Evolutionary conservation across 73 alveolate genomes (phyloP).

Genomic region (Strombidium stylifer): DNA sequence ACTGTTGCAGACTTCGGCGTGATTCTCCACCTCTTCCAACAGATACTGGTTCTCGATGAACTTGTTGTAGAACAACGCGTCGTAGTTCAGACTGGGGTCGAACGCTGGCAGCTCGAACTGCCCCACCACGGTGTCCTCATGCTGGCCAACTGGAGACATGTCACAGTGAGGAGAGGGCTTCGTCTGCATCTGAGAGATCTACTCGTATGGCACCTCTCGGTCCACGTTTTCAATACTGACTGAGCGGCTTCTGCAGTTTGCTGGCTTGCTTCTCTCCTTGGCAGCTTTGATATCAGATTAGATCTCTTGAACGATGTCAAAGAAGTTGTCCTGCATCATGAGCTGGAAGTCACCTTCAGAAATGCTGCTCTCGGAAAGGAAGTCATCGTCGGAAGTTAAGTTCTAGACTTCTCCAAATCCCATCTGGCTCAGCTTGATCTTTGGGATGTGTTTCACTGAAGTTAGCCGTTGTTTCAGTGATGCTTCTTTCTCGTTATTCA

Average conservation of each 20-base stretch:
- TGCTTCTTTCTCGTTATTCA: too few species aligned
- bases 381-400: too few species aligned
- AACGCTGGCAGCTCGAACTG: slow-evolving; percentile 29
- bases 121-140: background rate
- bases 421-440: too few species aligned
- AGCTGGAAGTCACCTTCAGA: background rate
- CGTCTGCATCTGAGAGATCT: background rate
- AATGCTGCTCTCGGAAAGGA: background rate
- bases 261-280: background rate
- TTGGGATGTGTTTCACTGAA: too few species aligned
- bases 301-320: background rate
- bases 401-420: too few species aligned
- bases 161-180: background rate
- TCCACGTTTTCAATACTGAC: background rate
- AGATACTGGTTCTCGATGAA: slow-evolving; percentile 38
- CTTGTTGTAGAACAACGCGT: slow-evolving; percentile 41
- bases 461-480: too few species aligned
- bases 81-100: slow-evolving; percentile 26
- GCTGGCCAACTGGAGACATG: background rate
- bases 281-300: background rate
- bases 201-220: background rate
- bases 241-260: background rate
- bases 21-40: slow-evolving; percentile 26
- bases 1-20: slow-evolving; percentile 44
- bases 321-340: background rate